Conservation (phyloP, 2,329 filamentous ascomycete species). For the Periconia sp. region DNA sequence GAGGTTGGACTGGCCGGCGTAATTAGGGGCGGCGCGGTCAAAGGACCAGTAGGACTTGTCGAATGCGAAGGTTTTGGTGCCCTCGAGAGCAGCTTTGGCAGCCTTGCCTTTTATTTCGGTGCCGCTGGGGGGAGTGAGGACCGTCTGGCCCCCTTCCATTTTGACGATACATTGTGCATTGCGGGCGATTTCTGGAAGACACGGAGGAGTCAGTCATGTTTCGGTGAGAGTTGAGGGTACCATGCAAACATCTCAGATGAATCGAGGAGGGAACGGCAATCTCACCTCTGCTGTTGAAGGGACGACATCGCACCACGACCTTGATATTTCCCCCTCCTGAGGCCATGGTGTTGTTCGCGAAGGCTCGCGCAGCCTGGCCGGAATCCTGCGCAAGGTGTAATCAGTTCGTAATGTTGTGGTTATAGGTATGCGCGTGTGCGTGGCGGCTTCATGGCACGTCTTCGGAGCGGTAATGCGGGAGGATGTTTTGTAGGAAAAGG, state of each 20-base stretch:
- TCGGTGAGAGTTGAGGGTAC: constrained; percentile 14
- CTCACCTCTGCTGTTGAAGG: constrained; percentile 91
- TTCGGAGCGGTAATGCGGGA: constrained; percentile 1
- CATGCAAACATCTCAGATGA: neutral
- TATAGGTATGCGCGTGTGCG: constrained; percentile 24
- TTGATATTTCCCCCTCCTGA: constrained; percentile 95
- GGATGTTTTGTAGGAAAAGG: neutral
- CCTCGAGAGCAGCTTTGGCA: constrained; percentile 63
- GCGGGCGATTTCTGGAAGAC: constrained; percentile 76
- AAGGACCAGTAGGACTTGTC: constrained; percentile 99
- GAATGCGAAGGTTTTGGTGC: constrained; percentile 87
- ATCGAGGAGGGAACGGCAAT: neutral
- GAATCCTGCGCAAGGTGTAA: constrained; percentile 3
- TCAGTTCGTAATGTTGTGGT: constrained; percentile 12
- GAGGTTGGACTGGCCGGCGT: constrained; percentile 86
- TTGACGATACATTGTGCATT: constrained; percentile 95
- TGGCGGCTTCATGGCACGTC: constrained; percentile 35
- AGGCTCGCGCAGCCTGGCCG: constrained; percentile 1
- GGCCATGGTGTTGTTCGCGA: constrained; percentile 54
- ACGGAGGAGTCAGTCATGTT: neutral
- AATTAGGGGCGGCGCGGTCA: constrained; percentile 75
- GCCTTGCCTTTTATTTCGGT: constrained; percentile 62
- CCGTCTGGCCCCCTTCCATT: constrained; percentile 91
- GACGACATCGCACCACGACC: constrained; percentile 95
- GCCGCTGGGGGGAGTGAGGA: constrained; percentile 72